Percentiles rank a stretch among this genome's conserved stretches.
Evolutionary conservation across 208 protist species (phyloP).

Genomic region (Crithidia thermophila): DNA sequence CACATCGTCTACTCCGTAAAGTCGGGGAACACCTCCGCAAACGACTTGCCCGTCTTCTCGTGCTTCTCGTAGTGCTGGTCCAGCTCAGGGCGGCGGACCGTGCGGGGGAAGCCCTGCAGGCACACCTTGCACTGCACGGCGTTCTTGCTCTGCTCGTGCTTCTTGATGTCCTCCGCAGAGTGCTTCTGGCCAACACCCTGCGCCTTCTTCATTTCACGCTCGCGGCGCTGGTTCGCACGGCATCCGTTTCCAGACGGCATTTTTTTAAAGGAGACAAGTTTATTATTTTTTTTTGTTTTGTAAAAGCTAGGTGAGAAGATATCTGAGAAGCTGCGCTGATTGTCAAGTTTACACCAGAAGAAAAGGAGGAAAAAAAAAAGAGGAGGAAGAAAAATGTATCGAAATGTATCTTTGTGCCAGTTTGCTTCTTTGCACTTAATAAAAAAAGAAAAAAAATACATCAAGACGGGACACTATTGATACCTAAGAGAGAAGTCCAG

Average conservation of each 20-base stretch:
- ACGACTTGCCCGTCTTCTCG: slow-evolving; percentile 52
- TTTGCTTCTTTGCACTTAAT: too few species aligned
- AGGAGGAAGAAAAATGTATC: background rate
- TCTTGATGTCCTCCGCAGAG: slow-evolving; percentile 67
- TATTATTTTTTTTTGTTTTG: background rate
- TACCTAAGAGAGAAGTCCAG: too few species aligned
- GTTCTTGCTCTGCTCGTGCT: slow-evolving; percentile 78
- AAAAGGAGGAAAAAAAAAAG: too few species aligned
- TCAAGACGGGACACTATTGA: too few species aligned
- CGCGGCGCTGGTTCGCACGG: slow-evolving; percentile 66
- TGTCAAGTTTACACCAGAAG: too few species aligned
- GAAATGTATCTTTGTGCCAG: too few species aligned
- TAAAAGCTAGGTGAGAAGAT: too few species aligned
- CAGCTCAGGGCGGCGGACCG: slow-evolving; percentile 68
- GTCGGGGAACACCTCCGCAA: slow-evolving; percentile 62
- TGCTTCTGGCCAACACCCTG: slow-evolving; percentile 42
- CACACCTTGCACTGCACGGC: slow-evolving; percentile 77
- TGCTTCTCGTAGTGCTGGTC: slow-evolving; percentile 83
- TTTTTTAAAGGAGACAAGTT: too few species aligned
- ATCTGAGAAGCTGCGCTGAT: too few species aligned
- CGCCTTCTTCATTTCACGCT: slow-evolving; percentile 56
- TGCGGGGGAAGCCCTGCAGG: slow-evolving; percentile 76
- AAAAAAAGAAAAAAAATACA: too few species aligned
- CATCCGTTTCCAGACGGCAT: slow-evolving; percentile 85
- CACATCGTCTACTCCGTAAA: slow-evolving; percentile 37